phyloP scores from a whole-genome alignment of 768 basidiomycete species.

The Lentinula sp. region DNA sequence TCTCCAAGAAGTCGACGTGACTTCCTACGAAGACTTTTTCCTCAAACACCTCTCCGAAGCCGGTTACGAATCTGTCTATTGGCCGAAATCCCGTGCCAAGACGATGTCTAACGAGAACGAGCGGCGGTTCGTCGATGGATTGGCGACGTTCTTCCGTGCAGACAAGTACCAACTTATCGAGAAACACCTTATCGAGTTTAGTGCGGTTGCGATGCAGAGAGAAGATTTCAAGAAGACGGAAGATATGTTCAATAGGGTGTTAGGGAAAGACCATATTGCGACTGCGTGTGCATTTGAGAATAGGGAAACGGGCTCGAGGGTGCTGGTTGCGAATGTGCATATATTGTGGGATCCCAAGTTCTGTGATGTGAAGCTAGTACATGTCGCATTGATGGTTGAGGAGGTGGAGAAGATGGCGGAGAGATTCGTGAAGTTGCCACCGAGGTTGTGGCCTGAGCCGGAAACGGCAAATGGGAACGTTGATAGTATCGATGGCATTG shows the following conservation, averaged over 20 bases:
- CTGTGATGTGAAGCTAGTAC: slow-evolving; percentile 96
- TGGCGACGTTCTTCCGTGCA: slow-evolving; percentile 92
- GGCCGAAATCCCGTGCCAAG: slow-evolving; percentile 89
- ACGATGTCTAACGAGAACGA: slow-evolving; percentile 82
- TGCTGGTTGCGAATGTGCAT: slow-evolving; percentile 88
- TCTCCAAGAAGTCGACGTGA: slow-evolving; percentile 91
- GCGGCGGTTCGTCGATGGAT: slow-evolving; percentile 87
- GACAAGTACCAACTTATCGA: slow-evolving; percentile 92
- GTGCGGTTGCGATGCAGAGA: slow-evolving; percentile 85
- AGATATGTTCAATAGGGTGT: slow-evolving; percentile 98
- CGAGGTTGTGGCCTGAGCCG: slow-evolving; percentile 24
- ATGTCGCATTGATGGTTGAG: slow-evolving; percentile 86
- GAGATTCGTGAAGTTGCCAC: slow-evolving; percentile 80
- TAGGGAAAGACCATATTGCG: slow-evolving; percentile 92
- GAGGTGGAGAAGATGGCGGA: slow-evolving; percentile 88
- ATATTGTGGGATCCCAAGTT: slow-evolving; percentile 90
- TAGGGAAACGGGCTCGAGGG: slow-evolving; percentile 76
- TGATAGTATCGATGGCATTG: slow-evolving; percentile 4
- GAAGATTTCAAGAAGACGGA: slow-evolving; percentile 96
- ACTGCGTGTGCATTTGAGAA: slow-evolving; percentile 85
- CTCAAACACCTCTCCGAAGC: slow-evolving; percentile 60
- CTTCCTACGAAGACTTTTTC: slow-evolving; percentile 91
- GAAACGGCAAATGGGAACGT: slow-evolving; percentile 10
- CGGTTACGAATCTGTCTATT: slow-evolving; percentile 89
- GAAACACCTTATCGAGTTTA: slow-evolving; percentile 91